These are phyloP conservation scores for Metschnikowia cubensis DNA, from an alignment of 805 yeast genomes.

Conservation along the genomic window DNA sequence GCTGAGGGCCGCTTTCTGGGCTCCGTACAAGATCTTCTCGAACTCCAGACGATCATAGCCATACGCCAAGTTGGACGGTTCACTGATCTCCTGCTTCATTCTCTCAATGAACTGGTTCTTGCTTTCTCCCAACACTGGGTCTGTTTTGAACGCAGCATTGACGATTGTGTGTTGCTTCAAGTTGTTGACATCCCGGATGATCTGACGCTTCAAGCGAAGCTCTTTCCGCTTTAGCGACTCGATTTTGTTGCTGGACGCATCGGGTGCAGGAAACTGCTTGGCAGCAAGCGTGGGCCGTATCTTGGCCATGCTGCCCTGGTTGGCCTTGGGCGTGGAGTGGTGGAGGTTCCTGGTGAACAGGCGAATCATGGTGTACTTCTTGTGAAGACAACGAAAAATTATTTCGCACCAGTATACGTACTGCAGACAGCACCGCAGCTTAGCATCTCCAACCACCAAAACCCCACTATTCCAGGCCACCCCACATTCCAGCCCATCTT, in stretches of 20 bases:
- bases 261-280: slow-evolving; percentile 32
- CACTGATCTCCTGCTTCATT: slow-evolving; percentile 60
- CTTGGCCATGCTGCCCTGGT: slow-evolving; percentile 7
- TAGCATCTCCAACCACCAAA: too few species aligned
- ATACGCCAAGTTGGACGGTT: slow-evolving; percentile 59
- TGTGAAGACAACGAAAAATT: too few species aligned
- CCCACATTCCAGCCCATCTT: too few species aligned
- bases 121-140: slow-evolving; percentile 79
- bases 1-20: slow-evolving; percentile 56
- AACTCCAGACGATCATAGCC: slow-evolving; percentile 61
- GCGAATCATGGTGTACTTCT: slow-evolving; percentile 10
- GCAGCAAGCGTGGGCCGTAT: slow-evolving; percentile 27
- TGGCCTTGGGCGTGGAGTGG: slow-evolving; percentile 6
- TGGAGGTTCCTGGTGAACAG: slow-evolving; percentile 8
- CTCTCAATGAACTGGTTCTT: slow-evolving; percentile 65
- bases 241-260: slow-evolving; percentile 30
- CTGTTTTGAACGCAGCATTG: slow-evolving; percentile 43
- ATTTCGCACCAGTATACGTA: background rate
- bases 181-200: slow-evolving; percentile 35
- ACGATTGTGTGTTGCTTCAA: slow-evolving; percentile 35
- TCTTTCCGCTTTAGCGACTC: slow-evolving; percentile 37
- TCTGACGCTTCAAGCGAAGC: slow-evolving; percentile 38
- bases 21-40: slow-evolving; percentile 73
- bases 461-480: too few species aligned
- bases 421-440: background rate